Evolutionary conservation across 2,329 filamentous ascomycete species (phyloP), one percentile per base, ranked within the genome.

Genomic region (Pseudogymnoascus sp.): DNA sequence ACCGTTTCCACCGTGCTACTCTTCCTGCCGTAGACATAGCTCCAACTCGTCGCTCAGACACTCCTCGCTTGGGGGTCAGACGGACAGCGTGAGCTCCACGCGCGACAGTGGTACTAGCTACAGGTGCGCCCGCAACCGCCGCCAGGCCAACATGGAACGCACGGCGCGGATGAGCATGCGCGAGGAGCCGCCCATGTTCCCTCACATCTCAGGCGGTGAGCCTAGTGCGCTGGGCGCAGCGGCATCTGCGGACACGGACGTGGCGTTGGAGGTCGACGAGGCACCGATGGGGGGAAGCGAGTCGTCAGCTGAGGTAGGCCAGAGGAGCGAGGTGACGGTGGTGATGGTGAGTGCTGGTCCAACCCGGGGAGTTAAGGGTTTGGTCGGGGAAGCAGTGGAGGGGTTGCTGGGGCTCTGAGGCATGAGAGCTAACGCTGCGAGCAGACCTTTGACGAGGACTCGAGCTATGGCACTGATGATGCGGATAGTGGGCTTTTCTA

Each of bases 391-490:
- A 18, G 39, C 18, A 4, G 5, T 27, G 36, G 15, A 15, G 13
- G 5, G 36, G 4, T 5, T 15, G n/a, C 29, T 15, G 13, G 8
- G 39, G 13, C 27, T 25, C 12, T 13, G 13, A 15, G 7, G 25
- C 13, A 52, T 52, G 7, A 52, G 25, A 27, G 45, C 45, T 52
- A 52, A 52, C 13, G 13, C 9, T 10, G 8, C 45, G 27, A 27
- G 25, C 27, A 52, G 45, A 31, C 13, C 8, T 52, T 52, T 27
- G 39, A 42, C 15, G 45, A 31, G 15, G 55, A 59, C 7, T 59
- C 55, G 15, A 59, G 33, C 55, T 59, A 59, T 3, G 55, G 36
- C 12, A 59, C 55, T 59, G 55, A 59, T 39, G 31, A 35, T 35
- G 55, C 55, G 31, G 36, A 59, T 37, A 36, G 33, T 18, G 55